phyloP scores from a whole-genome alignment of 2,329 filamentous ascomycete species.

The Penicillium sp. region DNA sequence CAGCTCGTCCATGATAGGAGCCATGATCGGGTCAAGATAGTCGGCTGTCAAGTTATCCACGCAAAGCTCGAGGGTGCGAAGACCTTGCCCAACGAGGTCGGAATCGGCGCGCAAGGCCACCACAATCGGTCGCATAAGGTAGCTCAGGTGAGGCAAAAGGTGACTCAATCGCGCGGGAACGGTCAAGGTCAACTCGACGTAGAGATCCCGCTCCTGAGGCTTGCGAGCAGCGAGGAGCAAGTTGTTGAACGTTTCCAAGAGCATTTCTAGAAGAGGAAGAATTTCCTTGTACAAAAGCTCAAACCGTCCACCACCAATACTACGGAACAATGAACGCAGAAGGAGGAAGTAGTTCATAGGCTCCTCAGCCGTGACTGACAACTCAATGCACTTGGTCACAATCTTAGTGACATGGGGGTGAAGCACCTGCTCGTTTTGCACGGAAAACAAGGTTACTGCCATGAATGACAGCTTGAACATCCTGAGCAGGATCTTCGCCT shows the following conservation, averaged over 20 bases:
- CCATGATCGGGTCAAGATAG: constrained; percentile 98
- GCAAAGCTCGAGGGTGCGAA: constrained; percentile 92
- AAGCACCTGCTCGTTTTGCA: constrained; percentile 93
- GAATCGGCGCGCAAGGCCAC: constrained; percentile 89
- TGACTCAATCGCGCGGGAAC: constrained; percentile 95
- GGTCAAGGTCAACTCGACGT: constrained; percentile 94
- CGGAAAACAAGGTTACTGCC: constrained; percentile 95
- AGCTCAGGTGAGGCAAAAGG: constrained; percentile 90
- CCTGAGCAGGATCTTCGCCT: constrained; percentile 87
- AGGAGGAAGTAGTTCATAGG: constrained; percentile 99
- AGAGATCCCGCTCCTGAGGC: constrained; percentile 88
- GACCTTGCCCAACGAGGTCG: constrained; percentile 90
- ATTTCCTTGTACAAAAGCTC: constrained; percentile 99
- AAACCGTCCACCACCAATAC: constrained; percentile 95
- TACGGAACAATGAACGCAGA: constrained; percentile 88
- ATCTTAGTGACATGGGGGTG: constrained; percentile 96
- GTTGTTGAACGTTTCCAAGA: constrained; percentile 96
- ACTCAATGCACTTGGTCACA: constrained; percentile 93
- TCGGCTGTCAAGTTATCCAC: constrained; percentile 98
- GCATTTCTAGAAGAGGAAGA: constrained; percentile 92
- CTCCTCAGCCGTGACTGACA: constrained; percentile 93
- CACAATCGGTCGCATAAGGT: constrained; percentile 96
- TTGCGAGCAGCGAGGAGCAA: constrained; percentile 88
- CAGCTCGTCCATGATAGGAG: constrained; percentile 95
- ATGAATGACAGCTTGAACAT: constrained; percentile 99